Base-by-base conservation (phyloP, 179 eudicot species). In the Actinidia polygama region DNA sequence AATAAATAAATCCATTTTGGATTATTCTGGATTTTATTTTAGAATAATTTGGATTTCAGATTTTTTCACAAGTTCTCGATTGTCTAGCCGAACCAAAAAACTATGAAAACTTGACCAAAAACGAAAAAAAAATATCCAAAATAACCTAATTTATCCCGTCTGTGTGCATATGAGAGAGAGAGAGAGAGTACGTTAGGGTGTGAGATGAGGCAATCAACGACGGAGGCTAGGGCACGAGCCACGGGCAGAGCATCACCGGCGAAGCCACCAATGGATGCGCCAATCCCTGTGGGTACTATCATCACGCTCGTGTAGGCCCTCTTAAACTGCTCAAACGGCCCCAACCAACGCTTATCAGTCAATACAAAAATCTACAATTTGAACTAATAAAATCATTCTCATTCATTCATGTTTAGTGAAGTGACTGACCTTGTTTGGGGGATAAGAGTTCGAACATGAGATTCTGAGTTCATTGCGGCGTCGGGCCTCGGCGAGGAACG, bases 221-320 rank as follows among this genome's bases (percentile, higher is more conserved):
- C 97, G 51, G 99, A 93, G 53, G 99, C 83, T 6, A 95, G 90
- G 23, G 98, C 91, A 40, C 98, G 94, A 61, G 95, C 98, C 26
- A 94, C 95, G 3, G 99, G 99, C 82, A 95, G 87, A 83, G 98
- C 97, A 59, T 95, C 99, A 2, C 99, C 98, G 5, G 99, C 99
- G 57, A 89, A 94, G 54, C 99, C 99, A 30, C 99, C 99, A 81
- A 96, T 94, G 64, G 97, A 89, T 7, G 99, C 99, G n/a, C 97
- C 97, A 0, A 94, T 88, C 3, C 99, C 99, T 0, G 99, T 95
- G 11, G 98, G 99, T 16, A 95, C 97, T 24, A 95, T 93, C 96
- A 95, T 84, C 53, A 95, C 97, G 81, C 95, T 95, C 21, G 98
- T 95, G 87, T 95, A 94, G 50, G 91, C 79, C 84, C 94, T 90